Evolutionary conservation across 1,284 basidiomycete species (phyloP), one percentile per base, ranked within the genome.

Genomic region (Apiotrichum sp.): DNA sequence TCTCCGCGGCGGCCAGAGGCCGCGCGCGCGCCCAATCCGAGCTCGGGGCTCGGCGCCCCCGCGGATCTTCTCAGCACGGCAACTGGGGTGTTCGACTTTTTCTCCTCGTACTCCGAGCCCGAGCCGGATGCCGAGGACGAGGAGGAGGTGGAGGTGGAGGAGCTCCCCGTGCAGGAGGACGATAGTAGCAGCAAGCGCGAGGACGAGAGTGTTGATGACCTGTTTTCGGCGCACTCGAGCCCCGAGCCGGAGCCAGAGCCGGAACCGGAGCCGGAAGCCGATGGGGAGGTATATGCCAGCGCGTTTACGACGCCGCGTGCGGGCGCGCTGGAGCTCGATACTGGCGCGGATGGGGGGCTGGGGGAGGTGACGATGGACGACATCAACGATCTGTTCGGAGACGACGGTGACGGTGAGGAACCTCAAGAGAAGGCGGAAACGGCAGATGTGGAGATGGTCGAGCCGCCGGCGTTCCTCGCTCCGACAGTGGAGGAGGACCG

Each of bases 201-300:
- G 29, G 43, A 46, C 43, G 50, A 48, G 41, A 42, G 58, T 35
- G 44, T 70, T 9, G 69, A 71, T 48, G 71, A 73, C 54, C 63
- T 73, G 14, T 73, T 73, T 55, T 69, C 68, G 2, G 61, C 62
- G 2, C 62, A 65, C 51, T 65, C 66, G 7, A 36, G 22, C n/a
- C 13, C 46, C 14, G 22, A 22, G 22, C 22, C 22, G 22, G 22
- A 22, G 22, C 22, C 22, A 22, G 52, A 54, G 46, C 39, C 50
- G n/a, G 44, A 50, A 38, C 29, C 47, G 14, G 50, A 54, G 11
- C 10, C 6, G 8, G 40, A 35, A 31, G 45, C n/a, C 51, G 45
- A 39, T 13, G 40, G 39, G 1, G 62, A 56, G 22, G 44, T 47
- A 16, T 57, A 54, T 47, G 45, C 44, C 2, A 50, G 46, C 2